Conservation (phyloP, 2,329 filamentous ascomycete genomes). For the Calonectria pteridis region DNA sequence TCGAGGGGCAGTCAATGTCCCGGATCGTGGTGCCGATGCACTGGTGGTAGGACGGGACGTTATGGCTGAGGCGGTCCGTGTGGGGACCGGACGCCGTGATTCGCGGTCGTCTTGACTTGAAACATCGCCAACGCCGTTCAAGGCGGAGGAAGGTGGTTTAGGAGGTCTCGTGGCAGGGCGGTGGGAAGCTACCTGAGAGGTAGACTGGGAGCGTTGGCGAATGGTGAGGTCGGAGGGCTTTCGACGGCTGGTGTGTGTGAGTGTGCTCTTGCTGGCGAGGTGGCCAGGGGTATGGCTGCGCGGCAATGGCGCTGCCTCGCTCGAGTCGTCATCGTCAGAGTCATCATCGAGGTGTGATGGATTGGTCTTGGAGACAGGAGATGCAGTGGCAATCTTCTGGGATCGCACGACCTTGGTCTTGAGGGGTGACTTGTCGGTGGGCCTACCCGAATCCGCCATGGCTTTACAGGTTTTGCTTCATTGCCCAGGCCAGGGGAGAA, state of each 20-base stretch:
- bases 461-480: conserved; percentile 47
- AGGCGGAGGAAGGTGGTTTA: conserved; percentile 43
- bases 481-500: conserved; percentile 40
- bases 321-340: conserved; percentile 50
- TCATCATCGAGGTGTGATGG: conserved; percentile 53
- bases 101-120: conserved; percentile 45
- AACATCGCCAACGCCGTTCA: conserved; percentile 38
- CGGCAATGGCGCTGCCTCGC: conserved; percentile 56
- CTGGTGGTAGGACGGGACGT: conserved; percentile 48
- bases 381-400: conserved; percentile 62
- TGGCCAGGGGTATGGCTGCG: conserved; percentile 74
- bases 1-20: conserved; percentile 39
- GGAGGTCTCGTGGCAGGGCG: conserved; percentile 44
- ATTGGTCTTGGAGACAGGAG: conserved; percentile 44
- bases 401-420: conserved; percentile 59
- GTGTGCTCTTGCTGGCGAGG: conserved; percentile 67
- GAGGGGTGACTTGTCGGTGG: conserved; percentile 51
- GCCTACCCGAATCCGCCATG: conserved; percentile 59
- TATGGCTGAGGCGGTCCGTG: conserved; percentile 68
- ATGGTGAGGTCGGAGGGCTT: conserved; percentile 66
- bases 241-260: conserved; percentile 61
- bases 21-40: conserved; percentile 37
- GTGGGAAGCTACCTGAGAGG: conserved; percentile 50
- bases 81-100: conserved; percentile 55
- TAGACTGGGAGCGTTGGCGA: conserved; percentile 67